phyloP scores from a whole-genome alignment of 768 basidiomycete species.

The Phaeolepiota aurea region DNA sequence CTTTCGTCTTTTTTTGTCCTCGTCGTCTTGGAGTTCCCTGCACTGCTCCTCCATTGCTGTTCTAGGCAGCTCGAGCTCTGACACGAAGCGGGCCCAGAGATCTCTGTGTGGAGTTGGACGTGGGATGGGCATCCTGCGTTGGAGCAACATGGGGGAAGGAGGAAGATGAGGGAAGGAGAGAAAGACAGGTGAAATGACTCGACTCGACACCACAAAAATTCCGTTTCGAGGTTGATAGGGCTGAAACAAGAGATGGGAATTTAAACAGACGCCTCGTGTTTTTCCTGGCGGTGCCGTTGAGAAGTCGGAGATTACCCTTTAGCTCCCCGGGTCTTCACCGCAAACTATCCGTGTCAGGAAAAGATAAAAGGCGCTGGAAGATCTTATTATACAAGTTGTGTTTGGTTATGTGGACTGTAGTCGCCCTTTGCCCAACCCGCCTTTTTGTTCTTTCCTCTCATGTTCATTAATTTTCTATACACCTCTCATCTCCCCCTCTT shows the following conservation, averaged over 20 bases:
- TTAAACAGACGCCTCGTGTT: constrained; percentile 33
- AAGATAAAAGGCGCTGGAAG: not conserved
- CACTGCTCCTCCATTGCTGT: constrained; percentile 15
- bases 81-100: constrained; percentile 27
- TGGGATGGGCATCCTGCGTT: not conserved
- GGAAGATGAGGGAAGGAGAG: constrained; percentile 11
- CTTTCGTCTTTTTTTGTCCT: constrained; percentile 18
- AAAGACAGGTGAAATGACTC: no score
- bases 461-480: no score
- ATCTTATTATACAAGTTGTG: not conserved
- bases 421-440: not conserved
- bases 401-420: no score
- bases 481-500: no score
- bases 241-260: constrained; percentile 24
- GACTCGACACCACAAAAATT: constrained; percentile 23
- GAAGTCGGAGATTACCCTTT: constrained; percentile 10
- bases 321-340: constrained; percentile 2
- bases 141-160: constrained; percentile 11
- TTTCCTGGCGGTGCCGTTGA: not conserved
- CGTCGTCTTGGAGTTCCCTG: constrained; percentile 16
- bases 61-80: constrained; percentile 18
- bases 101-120: constrained; percentile 15
- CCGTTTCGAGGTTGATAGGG: constrained; percentile 17
- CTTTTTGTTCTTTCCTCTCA: not conserved
- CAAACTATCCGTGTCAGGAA: not conserved